Base-by-base conservation (phyloP, 2,329 filamentous ascomycete species). In the Esteya vermicola region DNA sequence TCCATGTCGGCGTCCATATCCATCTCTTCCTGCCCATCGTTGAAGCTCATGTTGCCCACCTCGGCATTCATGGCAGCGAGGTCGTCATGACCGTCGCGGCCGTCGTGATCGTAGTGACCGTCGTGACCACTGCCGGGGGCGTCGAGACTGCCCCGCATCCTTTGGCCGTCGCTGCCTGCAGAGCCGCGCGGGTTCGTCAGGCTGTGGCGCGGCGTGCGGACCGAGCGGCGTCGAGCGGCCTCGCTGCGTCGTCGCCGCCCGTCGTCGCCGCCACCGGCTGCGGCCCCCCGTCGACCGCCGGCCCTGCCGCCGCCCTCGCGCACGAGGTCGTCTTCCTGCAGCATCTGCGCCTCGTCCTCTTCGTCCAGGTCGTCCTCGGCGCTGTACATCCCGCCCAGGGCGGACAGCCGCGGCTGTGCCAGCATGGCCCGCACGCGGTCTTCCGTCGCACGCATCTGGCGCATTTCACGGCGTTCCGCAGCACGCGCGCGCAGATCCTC, bases 1-100 rank as follows among this genome's bases (percentile, higher is more conserved):
- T 85, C 81, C 31, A 85, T 63, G 52, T 85, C 70, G n/a, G 68
- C 75, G 38, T 72, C 76, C 71, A 80, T 78, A 51, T 68, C 68
- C 61, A 73, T 63, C 45, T 65, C n/a, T n/a, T n/a, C n/a, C n/a
- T n/a, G n/a, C n/a, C 63, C 12, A 21, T 20, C 31, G 10, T 34
- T 8, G 16, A n/a, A 26, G 27, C 16, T 26, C n/a, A n/a, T n/a
- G n/a, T n/a, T n/a, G n/a, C n/a, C n/a, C n/a, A n/a, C n/a, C n/a
- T n/a, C n/a, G n/a, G n/a, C n/a, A n/a, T n/a, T n/a, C n/a, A n/a
- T n/a, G n/a, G n/a, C n/a, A n/a, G n/a, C n/a, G n/a, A n/a, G n/a
- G n/a, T n/a, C n/a, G n/a, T n/a, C n/a, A n/a, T n/a, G n/a, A n/a
- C n/a, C n/a, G n/a, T n/a, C 35, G 34, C 41, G 45, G 16, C 27